These are phyloP conservation scores for Bruguiera hainesii DNA, from an alignment of 441 rosid species.

Conservation along the genomic window DNA sequence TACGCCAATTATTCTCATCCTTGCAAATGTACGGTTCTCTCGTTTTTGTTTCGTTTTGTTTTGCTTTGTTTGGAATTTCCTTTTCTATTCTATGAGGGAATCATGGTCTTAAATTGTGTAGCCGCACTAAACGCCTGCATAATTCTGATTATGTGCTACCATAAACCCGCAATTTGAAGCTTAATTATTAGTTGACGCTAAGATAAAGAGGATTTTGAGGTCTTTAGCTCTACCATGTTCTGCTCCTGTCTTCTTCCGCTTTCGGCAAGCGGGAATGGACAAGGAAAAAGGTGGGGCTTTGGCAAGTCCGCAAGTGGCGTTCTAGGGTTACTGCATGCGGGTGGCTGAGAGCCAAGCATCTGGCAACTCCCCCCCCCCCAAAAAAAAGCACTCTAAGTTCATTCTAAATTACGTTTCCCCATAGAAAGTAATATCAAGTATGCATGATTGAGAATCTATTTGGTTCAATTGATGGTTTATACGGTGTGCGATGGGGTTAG, in stretches of 20 bases:
- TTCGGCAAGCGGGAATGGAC: conserved; percentile 22
- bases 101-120: too few species aligned
- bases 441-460: conserved; percentile 4
- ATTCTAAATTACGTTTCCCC: not conserved
- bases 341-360: conserved; percentile 14
- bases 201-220: not conserved
- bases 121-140: not conserved
- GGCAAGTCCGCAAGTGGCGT: conserved; percentile 12
- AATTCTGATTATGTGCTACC: not conserved
- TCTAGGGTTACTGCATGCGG: conserved; percentile 12
- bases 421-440: not conserved
- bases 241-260: conserved; percentile 26
- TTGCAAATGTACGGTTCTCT: not conserved
- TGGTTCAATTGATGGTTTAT: not conserved
- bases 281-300: not conserved
- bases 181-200: not conserved
- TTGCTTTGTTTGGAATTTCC: too few species aligned
- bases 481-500: not conserved
- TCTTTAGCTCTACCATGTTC: conserved; percentile 13
- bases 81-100: too few species aligned
- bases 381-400: not conserved
- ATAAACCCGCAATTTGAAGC: too few species aligned
- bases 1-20: conserved; percentile 30
- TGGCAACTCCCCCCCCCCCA: not conserved
- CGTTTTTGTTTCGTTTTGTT: not conserved